Base-by-base conservation (phyloP, 768 basidiomycete species). In the Boletus insuetus region DNA sequence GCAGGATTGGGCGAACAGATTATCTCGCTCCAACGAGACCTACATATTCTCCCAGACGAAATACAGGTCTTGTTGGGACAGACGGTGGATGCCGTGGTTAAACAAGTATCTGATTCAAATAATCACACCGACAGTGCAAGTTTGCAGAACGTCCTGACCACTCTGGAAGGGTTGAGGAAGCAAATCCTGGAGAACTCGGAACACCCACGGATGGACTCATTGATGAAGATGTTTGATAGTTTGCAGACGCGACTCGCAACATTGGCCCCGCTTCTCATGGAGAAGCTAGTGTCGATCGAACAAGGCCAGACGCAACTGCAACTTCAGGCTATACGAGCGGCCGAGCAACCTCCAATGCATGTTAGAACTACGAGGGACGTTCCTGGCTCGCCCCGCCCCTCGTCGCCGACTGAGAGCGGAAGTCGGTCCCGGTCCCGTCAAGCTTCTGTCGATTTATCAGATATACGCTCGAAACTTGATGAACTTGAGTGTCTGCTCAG, bases 401-500 rank as follows among this genome's bases (percentile, higher is more conserved):
- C 37, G 26, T 42, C 56, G 16, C 40, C 38, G 16, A 29, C 29
- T 20, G 58, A 56, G 51, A 35, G 26, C 16, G 12, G 4, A 14
- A 49, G 13, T 26, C 39, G 13, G 16, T 13, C 32, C 32, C 34
- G 6, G 9, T 24, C 58, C 17, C 42, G 8, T 16, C 45, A 56
- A 13, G 6, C 58, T 11, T 32, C 53, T 3, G 51, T 58, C 3
- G 67, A 73, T 26, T 19, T 72, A 17, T 57, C 62, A 5, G 69
- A 66, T n/a, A 56, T 79, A 51, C 67, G 64, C 19, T 63, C 58
- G 26, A 78, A 76, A 59, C 64, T 79, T 20, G 74, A 79, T 13
- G 66, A 68, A 31, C 66, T 79, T 14, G 52, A 69, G n/a, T 62
- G 62, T 31, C 48, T 69, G 9, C 63, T 61, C 34, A 68, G 20